These are phyloP conservation scores for Globisporangium parvum DNA, from an alignment of 352 stramenopile species.

Conservation along the genomic window DNA sequence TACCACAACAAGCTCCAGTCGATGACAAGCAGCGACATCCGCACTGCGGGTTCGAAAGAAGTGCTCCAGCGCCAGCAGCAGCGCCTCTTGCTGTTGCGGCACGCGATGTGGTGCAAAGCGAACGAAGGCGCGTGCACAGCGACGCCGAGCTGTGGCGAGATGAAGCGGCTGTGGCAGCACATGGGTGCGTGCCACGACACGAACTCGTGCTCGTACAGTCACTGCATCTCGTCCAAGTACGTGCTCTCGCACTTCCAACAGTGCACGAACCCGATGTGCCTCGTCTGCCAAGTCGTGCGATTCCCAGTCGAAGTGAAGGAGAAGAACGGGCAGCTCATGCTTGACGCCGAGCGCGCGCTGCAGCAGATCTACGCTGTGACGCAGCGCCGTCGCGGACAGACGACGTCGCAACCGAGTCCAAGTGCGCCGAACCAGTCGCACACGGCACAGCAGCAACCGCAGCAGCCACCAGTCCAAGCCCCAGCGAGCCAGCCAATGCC, in stretches of 20 bases:
- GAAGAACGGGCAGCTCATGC: conserved; percentile 81
- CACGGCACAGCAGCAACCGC: conserved; percentile 17
- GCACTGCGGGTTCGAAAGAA: conserved; percentile 82
- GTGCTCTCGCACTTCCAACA: conserved; percentile 99
- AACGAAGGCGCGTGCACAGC: conserved; percentile 91
- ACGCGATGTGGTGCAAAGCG: conserved; percentile 98
- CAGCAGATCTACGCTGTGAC: conserved; percentile 75
- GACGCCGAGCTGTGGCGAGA: conserved; percentile 94
- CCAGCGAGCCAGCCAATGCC: conserved; percentile 13
- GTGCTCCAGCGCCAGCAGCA: conserved; percentile 98
- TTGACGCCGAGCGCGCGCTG: conserved; percentile 68
- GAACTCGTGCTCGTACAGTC: conserved; percentile 93
- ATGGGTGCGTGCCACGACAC: conserved; percentile 98
- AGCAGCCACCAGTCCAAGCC: conserved; percentile 17
- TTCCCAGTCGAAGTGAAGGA: conserved; percentile 96
- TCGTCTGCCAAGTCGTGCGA: conserved; percentile 96
- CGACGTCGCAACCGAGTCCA: conserved; percentile 6
- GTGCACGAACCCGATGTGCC: conserved; percentile 96
- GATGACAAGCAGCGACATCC: conserved; percentile 72
- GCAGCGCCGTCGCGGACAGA: conserved; percentile 39
- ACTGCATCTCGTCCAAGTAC: conserved; percentile 99
- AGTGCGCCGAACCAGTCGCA: conserved; percentile 12
- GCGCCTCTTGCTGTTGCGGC: conserved; percentile 93
- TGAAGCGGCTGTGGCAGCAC: conserved; percentile 98
- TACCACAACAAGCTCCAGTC: conserved; percentile 83